Conservation (phyloP, 2,329 filamentous ascomycete species). For the Colletotrichum gigasporum region DNA sequence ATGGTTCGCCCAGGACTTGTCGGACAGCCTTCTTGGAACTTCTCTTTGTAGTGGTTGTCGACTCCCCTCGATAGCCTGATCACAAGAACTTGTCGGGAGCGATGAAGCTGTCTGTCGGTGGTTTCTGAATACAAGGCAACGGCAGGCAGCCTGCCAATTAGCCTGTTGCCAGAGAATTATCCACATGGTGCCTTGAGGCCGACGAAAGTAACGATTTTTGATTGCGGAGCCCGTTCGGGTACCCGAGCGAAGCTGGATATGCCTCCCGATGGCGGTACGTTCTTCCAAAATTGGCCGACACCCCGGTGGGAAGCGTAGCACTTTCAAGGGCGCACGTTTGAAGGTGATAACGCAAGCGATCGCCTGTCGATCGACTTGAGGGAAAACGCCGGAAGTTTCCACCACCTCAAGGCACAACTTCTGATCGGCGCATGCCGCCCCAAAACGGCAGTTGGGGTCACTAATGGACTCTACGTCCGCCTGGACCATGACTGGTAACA, state of each 20-base stretch:
- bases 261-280: background rate
- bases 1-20: no score
- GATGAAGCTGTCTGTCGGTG: no score
- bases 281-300: background rate
- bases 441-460: background rate
- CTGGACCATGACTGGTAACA: background rate
- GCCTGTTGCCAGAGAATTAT: background rate
- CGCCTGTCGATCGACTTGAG: conserved; percentile 19
- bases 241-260: background rate
- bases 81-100: no score
- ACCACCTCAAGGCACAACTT: background rate
- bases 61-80: no score
- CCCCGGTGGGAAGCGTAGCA: background rate
- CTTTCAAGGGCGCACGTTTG: background rate
- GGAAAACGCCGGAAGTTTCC: background rate
- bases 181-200: background rate
- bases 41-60: background rate
- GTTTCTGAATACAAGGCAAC: background rate
- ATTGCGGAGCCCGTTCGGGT: background rate
- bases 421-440: background rate
- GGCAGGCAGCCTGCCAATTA: background rate
- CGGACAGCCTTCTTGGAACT: no score
- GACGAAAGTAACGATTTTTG: background rate
- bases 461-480: background rate
- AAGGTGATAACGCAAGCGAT: conserved; percentile 15